Base-by-base conservation (phyloP, 192 early-diverging fungal genomes). In the Chytriomyces hyalinus region DNA sequence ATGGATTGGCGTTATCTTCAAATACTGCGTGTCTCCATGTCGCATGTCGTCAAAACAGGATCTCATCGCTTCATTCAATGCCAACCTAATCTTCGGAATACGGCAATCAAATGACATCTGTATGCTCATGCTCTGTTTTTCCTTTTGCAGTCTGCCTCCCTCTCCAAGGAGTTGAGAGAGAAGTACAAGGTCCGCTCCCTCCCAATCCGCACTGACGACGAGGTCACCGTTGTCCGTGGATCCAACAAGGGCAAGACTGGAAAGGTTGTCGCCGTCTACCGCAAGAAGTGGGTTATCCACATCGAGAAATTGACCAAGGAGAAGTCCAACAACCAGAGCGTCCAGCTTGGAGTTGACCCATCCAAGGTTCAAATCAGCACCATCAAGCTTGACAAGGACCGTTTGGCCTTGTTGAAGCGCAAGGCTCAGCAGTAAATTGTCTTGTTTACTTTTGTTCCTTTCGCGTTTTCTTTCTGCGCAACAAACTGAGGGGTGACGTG, bases 261-360 rank as follows among this genome's bases (percentile, higher is more conserved):
- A 81, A 97, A 97, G 93, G 95, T 99, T 73, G 84, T 89, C 77
- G 88, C 92, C 75, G 96, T 97, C 81, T 98, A 98, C 95, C 95
- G 98, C 85, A 94, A 96, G 89, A 98, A 97, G 92, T 99, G 92
- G 92, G 92, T 97, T 72, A 99, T 99, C 87, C 93, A 98, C 90
- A 92, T 99, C 66, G 97, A 99, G 86, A 95, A 97, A 80, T 86
- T 99, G 78, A 91, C 86, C 84, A 93, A 91, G 84, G 96, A 99
- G 88, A 99, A 99, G 94, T 91, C 91, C 84, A 99, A 98, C 90
- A 96, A 96, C 82, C 91, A 91, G 77, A 90, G 93, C 77, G 94
- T 95, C 61, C 91, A 90, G 72, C 89, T 98, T 85, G 94, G 94
- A 77, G 91, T 99, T 86, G 94, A 97, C 91, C 97, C 98, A 77